These are phyloP conservation scores for Puccinia horiana DNA, from an alignment of 1,284 basidiomycete species.

Conservation along the genomic window DNA sequence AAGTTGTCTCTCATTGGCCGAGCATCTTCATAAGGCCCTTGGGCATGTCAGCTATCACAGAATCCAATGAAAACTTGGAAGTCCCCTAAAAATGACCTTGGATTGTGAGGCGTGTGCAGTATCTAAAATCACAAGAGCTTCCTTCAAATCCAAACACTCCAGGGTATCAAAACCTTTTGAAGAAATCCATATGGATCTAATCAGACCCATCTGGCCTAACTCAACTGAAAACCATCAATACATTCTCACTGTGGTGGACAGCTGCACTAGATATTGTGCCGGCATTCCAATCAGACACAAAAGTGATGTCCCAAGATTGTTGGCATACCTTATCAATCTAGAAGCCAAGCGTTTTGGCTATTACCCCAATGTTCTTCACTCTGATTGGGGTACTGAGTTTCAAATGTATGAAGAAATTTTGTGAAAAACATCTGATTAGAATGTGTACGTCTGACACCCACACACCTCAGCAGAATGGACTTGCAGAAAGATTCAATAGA, in stretches of 20 bases:
- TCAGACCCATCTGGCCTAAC: not conserved
- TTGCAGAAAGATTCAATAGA: not conserved
- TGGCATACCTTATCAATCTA: not conserved
- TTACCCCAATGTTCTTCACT: not conserved
- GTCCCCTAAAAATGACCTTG: not conserved
- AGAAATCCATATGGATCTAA: not conserved
- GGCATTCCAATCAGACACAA: not conserved
- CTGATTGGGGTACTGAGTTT: not conserved
- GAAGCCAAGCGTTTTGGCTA: not conserved
- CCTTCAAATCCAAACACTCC: not conserved
- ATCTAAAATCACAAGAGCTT: not conserved
- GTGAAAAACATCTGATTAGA: not conserved
- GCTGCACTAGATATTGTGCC: not conserved
- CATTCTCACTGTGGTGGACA: not conserved
- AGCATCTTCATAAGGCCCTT: not conserved
- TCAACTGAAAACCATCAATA: not conserved
- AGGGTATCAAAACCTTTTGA: not conserved
- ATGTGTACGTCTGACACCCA: not conserved
- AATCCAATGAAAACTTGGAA: not conserved
- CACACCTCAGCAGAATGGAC: not conserved
- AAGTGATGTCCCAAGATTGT: not conserved
- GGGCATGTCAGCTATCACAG: not conserved
- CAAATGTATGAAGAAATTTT: not conserved
- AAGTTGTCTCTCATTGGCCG: not conserved
- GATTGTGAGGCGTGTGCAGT: not conserved